Percentiles rank a stretch among this genome's conserved stretches.
Conservation (phyloP, 768 basidiomycete species). For the Trametes cinnabarina region DNA sequence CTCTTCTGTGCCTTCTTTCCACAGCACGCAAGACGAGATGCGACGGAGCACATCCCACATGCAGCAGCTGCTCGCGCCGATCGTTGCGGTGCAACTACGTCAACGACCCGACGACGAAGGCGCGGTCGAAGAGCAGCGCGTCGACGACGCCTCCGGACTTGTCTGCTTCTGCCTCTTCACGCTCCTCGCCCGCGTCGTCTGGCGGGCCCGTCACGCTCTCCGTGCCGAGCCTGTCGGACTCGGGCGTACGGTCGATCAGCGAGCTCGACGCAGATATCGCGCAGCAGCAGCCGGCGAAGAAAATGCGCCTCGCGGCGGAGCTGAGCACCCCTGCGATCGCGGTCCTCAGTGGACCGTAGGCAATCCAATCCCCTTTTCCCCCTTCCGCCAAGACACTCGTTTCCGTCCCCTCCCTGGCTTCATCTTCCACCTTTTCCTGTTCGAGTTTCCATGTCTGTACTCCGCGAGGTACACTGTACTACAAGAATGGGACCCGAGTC, state of each 20-base stretch:
- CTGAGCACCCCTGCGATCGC: conserved; percentile 18
- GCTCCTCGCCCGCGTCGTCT: conserved; percentile 27
- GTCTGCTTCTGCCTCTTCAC: conserved; percentile 25
- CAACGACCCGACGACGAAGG: conserved; percentile 48
- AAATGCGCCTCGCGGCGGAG: conserved; percentile 65
- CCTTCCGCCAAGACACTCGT: background rate
- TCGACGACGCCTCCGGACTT: conserved; percentile 20
- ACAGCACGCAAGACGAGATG: conserved; percentile 87
- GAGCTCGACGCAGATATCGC: conserved; percentile 54
- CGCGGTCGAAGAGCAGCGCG: conserved; percentile 23
- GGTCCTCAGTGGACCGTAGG: conserved; percentile 18
- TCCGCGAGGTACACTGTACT: conserved; percentile 11
- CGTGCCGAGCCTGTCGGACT: conserved; percentile 17
- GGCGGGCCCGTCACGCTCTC: conserved; percentile 11
- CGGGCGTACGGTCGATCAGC: conserved; percentile 19
- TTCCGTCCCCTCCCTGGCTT: background rate
- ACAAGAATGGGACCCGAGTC: conserved; percentile 12
- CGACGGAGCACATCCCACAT: conserved; percentile 82
- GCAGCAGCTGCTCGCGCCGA: conserved; percentile 78
- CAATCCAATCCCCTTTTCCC: conserved; percentile 3
- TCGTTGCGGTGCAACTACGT: conserved; percentile 78
- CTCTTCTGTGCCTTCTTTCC: conserved; percentile 5
- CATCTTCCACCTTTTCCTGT: background rate
- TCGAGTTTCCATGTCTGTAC: conserved; percentile 2
- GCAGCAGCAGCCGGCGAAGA: conserved; percentile 61